Base-by-base conservation (phyloP, 768 basidiomycete species). In the Inosperma sp. region DNA sequence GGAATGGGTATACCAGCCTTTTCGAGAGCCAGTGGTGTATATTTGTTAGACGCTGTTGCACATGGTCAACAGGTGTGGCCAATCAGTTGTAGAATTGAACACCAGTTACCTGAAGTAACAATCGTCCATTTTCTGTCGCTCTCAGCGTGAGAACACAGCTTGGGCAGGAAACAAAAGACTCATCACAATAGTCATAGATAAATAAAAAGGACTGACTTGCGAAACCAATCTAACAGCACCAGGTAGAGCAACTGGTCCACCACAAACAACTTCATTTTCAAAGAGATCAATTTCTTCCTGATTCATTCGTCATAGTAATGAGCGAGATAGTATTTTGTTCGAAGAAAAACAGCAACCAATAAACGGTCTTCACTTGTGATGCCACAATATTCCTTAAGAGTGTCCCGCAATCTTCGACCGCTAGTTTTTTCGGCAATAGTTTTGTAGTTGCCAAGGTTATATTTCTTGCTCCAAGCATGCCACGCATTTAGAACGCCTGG, bases 401-500 rank as follows among this genome's bases (percentile, higher is more conserved):
- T 88, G 62, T 93, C 91, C 40, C 78, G 72, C 10, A 90, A 71
- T 50, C 91, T 75, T 43, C 88, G 77, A 16, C 91, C 91, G 63
- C 93, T 91, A 0, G 84, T 81, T 7, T 77, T 71, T 56, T 83
- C 78, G 4, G 78, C 76, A 14, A 83, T 68, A 10, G 62, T 59
- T 13, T 66, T 55, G 31, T 72, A 69, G 55, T 77, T 75, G 1
- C 77, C 76, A 25, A 83, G 71, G 59, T 68, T 64, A 55, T 89
- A 89, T 51, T 86, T 76, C 34, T 68, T 71, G 33, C 77, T 73
- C 62, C 89, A 93, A 37, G 70, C 79, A 43, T 78, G 71, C 91
- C 91, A 93, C 7, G 88, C 85, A 52, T 77, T 77, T 44, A 81
- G 56, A n/a, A 92, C 85, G 4, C 89, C 91, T 1, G 87, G 87